Evolutionary conservation across 2,329 filamentous ascomycete species (phyloP).

Genomic region (Fusarium stilboides): DNA sequence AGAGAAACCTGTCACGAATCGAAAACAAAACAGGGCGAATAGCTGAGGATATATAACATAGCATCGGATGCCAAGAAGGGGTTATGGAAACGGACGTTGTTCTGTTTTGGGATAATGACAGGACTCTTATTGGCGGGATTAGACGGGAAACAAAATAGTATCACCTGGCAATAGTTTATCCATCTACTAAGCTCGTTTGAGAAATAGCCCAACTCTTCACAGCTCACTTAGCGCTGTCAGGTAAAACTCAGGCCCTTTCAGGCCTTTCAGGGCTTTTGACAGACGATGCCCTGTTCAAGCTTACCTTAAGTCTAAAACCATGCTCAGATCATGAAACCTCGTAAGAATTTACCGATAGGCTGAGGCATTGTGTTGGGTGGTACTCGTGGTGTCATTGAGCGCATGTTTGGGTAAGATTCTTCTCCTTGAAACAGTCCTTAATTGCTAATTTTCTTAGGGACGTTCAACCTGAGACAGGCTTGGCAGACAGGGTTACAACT

Average conservation of each 20-base stretch:
- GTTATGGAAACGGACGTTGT: background rate
- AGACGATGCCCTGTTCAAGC: conserved; percentile 1
- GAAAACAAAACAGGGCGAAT: conserved; percentile 2
- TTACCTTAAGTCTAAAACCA: conserved; percentile 4
- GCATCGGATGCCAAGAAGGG: background rate
- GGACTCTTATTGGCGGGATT: conserved; percentile 28
- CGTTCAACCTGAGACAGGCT: conserved; percentile 11
- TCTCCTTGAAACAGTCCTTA: conserved; percentile 30
- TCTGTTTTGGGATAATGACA: background rate
- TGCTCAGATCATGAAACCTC: background rate
- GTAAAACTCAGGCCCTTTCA: too few relatives aligned
- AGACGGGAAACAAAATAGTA: background rate
- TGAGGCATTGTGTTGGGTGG: background rate
- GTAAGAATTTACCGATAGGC: background rate
- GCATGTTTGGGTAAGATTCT: background rate
- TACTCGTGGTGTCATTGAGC: background rate
- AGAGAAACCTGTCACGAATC: conserved; percentile 15
- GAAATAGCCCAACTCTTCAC: background rate
- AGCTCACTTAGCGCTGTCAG: background rate
- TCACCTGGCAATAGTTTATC: background rate
- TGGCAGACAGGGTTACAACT: conserved; percentile 7
- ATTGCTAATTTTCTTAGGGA: conserved; percentile 1
- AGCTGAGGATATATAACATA: conserved; percentile 14
- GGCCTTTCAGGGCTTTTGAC: background rate
- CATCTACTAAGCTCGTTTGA: background rate